Conservation (phyloP, 1,284 basidiomycete genomes). For the Ustilago crameri region DNA sequence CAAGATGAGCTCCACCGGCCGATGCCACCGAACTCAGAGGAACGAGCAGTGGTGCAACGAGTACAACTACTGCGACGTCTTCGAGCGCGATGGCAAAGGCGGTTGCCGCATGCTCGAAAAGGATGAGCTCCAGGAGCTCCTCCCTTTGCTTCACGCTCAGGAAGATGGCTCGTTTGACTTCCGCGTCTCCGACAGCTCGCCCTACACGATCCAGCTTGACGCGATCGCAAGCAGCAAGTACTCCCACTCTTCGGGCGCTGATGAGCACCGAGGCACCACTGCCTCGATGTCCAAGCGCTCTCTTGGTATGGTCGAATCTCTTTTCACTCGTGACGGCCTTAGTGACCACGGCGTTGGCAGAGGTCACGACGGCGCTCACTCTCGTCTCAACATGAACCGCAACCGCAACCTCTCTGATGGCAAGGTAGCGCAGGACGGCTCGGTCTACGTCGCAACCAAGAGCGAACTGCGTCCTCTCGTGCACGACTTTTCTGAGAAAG, state of each 20-base stretch:
- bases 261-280: background rate
- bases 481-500: too few species aligned
- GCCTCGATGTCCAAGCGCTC: background rate
- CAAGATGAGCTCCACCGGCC: slow-evolving; percentile 10
- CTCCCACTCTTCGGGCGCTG: background rate
- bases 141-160: background rate
- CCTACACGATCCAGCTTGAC: background rate
- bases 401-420: too few species aligned
- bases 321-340: too few species aligned
- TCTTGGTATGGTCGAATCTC: too few species aligned
- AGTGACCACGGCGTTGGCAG: too few species aligned
- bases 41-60: slow-evolving; percentile 9
- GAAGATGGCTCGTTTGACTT: slow-evolving; percentile 13
- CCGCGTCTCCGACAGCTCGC: background rate
- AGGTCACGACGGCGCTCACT: too few species aligned
- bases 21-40: slow-evolving; percentile 1
- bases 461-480: too few species aligned
- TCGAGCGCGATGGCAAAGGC: background rate
- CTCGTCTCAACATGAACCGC: too few species aligned
- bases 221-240: too few species aligned
- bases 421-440: too few species aligned
- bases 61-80: slow-evolving; percentile 21
- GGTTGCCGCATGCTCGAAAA: background rate
- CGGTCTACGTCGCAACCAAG: too few species aligned
- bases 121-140: background rate